Conservation (phyloP, 1,284 basidiomycete species). For the Marasmius sp. region DNA sequence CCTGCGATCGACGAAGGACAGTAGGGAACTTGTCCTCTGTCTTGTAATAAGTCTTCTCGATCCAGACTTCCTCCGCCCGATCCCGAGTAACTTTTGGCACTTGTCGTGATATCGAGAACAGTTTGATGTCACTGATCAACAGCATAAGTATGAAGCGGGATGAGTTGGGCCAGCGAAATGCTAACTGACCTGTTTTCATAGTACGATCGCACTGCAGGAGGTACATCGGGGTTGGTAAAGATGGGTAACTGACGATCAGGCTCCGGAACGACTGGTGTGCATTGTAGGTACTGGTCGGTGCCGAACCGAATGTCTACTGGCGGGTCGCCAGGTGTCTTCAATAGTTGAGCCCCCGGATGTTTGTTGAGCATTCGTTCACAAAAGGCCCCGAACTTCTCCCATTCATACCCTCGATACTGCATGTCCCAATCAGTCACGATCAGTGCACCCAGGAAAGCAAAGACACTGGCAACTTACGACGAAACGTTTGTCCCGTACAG, state of each 20-base stretch:
- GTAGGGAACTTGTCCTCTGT: constrained; percentile 93
- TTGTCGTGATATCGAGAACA: constrained; percentile 80
- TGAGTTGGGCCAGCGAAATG: constrained; percentile 1
- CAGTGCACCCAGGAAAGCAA: constrained; percentile 4
- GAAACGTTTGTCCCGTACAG: constrained; percentile 85
- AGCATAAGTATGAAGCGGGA: neutral
- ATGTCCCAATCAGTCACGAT: constrained; percentile 6
- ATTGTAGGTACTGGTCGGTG: constrained; percentile 86
- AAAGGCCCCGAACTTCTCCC: constrained; percentile 87
- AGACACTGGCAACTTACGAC: constrained; percentile 51
- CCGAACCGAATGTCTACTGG: constrained; percentile 80
- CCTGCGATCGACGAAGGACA: constrained; percentile 87
- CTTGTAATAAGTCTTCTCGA: constrained; percentile 85
- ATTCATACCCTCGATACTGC: constrained; percentile 88
- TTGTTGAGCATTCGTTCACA: constrained; percentile 93
- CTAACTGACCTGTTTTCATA: constrained; percentile 77
- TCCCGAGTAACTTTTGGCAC: constrained; percentile 61
- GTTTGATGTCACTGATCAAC: constrained; percentile 65
- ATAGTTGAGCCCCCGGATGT: constrained; percentile 83
- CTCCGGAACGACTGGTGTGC: constrained; percentile 84
- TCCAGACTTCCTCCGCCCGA: constrained; percentile 77
- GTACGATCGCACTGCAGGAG: constrained; percentile 78
- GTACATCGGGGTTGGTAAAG: constrained; percentile 86
- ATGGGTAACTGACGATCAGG: constrained; percentile 78
- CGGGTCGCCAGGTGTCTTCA: constrained; percentile 77